Base-by-base conservation (phyloP, 2,329 filamentous ascomycete genomes). In the Cadophora luteo-olivacea region DNA sequence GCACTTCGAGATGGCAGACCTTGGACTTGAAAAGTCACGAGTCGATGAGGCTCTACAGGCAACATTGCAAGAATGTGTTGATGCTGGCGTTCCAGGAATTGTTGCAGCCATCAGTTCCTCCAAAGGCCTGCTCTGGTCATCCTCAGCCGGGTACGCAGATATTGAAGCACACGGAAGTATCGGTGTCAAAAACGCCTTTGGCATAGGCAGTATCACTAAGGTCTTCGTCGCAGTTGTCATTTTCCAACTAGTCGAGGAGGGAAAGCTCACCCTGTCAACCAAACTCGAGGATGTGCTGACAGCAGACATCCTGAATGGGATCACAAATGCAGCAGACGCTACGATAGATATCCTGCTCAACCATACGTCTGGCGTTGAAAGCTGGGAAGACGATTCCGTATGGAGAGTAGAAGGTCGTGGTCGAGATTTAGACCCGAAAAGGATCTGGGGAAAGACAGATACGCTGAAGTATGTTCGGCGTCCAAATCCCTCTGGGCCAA, bases 191-290 rank as follows among this genome's bases (percentile, higher is more conserved):
- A 24, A 68, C n/a, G 8, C 67, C 16, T 71, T 72, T n/a, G 70
- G 70, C 1, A 66, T 72, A 6, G 67, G 70, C 19, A 72, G 69
- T n/a, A 71, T 72, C 55, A 69, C 65, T 19, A 72, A 71, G 63
- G 67, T 71, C 22, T 71, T 71, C 36, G 51, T 69, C 9, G 52
- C 65, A 19, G 61, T 72, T 2, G 60, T 68, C 4, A 67, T 71
- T 7, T 64, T 71, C 14, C 67, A 70, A 49, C 67, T 72, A 6
- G 33, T 71, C 5, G 70, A 69, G 2, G 69, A 69, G 49, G 62
- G 61, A 4, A 49, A 24, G 19, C 65, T 72, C 22, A 65, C 54
- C 9, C 9, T 68, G 16, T 60, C 45, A 1, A 67, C 66, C 19
- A 70, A 19, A 22, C 48, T 70, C 5, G 41, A 33, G 8, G 25